Base-by-base conservation (phyloP, 306 rosid genomes). In the apple (Malus domestica) region DNA sequence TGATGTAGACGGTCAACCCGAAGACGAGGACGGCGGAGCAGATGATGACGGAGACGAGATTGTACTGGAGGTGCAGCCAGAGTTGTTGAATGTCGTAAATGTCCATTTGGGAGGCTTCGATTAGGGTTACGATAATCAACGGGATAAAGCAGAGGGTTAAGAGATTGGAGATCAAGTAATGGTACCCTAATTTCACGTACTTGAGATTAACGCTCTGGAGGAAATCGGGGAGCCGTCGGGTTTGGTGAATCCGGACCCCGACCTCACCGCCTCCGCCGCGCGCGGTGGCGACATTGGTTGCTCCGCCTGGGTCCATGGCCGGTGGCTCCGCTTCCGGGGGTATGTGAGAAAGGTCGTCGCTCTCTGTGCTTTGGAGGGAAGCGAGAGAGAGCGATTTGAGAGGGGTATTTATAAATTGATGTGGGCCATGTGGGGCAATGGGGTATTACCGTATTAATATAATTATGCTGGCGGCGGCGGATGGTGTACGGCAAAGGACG, bases 171-270 rank as follows among this genome's bases (percentile, higher is more conserved):
- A 91, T 91, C 22, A 91, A 67, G 78, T 91, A 91, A 72, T 89
- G 96, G 80, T 91, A 91, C 30, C 96, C 96, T 80, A 91, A 71
- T 81, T 91, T 91, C 27, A 91, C 93, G 87, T 91, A 84, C 75
- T 88, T 89, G 68, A 91, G 93, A 82, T 91, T 91, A 29, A 91
- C 91, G 82, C 89, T 91, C 76, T 91, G 93, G 18, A 87, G 89
- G 80, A 87, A 91, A 87, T 89, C 93, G 0, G 96, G 93, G 2
- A 91, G 90, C 74, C 88, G 77, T 49, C 87, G 80, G 15, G 77
- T 59, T 7, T 71, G 87, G 63, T 86, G 90, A 90, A 91, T 86
- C 89, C 51, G 89, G 72, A 86, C 90, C 15, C 86, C 87, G 8
- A 70, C 80, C 15, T 58, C 42, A 30, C 73, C 76, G 67, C 54